phyloP scores from a whole-genome alignment of 176 grass and related monocot species.

The Carex myosuroides region DNA sequence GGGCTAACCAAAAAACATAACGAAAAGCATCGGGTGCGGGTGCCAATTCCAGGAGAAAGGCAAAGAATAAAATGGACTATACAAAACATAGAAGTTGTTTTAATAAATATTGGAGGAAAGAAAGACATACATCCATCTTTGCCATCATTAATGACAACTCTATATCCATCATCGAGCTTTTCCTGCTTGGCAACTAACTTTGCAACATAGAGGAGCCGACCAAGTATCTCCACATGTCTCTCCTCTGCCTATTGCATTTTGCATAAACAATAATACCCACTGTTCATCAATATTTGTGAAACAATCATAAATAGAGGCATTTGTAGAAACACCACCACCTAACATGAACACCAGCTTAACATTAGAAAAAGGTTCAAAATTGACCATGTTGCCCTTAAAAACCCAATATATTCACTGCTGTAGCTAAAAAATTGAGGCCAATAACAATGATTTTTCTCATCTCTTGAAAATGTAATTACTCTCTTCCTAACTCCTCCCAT shows the following conservation, averaged over 20 bases:
- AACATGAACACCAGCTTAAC: not conserved
- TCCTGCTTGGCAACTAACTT: constrained; percentile 92
- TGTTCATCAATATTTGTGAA: not conserved
- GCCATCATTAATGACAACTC: constrained; percentile 90
- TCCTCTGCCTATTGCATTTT: constrained; percentile 58
- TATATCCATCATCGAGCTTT: constrained; percentile 78
- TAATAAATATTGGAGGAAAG: not conserved
- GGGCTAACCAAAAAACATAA: not conserved
- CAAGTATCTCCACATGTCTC: constrained; percentile 84
- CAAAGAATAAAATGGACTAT: not conserved
- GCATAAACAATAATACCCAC: not conserved
- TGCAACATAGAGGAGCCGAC: constrained; percentile 57
- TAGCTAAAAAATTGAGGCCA: not conserved
- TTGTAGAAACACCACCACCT: not conserved
- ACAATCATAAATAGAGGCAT: not conserved
- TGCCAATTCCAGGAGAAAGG: not conserved
- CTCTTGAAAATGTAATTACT: not conserved
- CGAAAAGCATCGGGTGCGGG: not conserved
- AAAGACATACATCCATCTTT: constrained; percentile 53
- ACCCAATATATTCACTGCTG: not conserved
- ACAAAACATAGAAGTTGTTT: not conserved
- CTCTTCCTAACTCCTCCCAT: not conserved
- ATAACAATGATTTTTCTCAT: not conserved
- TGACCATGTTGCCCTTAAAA: not conserved
- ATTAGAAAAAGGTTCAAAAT: not conserved